phyloP scores from a whole-genome alignment of 495 filamentous ascomycete genomes.

The Lepidopterella palustris region DNA sequence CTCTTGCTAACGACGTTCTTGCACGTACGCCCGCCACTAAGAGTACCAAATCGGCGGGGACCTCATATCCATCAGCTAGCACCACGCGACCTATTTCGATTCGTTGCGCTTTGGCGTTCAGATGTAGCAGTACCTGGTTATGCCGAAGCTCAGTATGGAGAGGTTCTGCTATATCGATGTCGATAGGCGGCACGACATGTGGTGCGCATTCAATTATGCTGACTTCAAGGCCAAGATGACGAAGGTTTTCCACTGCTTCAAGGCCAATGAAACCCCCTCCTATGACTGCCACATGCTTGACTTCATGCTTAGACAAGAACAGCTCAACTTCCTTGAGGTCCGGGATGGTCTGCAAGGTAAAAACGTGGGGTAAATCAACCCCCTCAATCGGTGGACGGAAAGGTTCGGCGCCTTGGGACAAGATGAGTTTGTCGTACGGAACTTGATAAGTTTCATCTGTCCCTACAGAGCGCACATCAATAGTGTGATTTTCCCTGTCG shows the following conservation, averaged over 20 bases:
- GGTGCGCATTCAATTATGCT: constrained; percentile 33
- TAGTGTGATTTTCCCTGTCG: constrained; percentile 6
- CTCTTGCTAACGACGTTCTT: too few species aligned
- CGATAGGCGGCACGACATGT: constrained; percentile 32
- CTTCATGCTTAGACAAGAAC: constrained; percentile 13
- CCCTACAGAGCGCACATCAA: constrained; percentile 5
- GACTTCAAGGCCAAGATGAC: constrained; percentile 43
- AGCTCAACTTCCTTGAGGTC: constrained; percentile 24
- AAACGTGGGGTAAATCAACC: constrained; percentile 21
- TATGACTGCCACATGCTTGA: constrained; percentile 25
- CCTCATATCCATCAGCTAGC: not conserved
- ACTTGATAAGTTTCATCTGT: constrained; percentile 1
- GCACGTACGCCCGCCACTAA: too few species aligned
- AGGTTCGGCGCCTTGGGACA: constrained; percentile 28
- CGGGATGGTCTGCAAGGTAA: constrained; percentile 31
- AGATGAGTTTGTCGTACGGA: constrained; percentile 32
- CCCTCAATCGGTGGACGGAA: constrained; percentile 24
- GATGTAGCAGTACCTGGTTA: constrained; percentile 23
- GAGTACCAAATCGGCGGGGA: constrained; percentile 24
- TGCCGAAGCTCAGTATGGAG: constrained; percentile 28
- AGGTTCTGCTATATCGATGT: constrained; percentile 29
- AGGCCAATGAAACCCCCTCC: constrained; percentile 37
- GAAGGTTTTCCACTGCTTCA: constrained; percentile 45
- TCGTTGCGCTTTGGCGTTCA: constrained; percentile 14
- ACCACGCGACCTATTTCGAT: constrained; percentile 9